These are phyloP conservation scores for Chalciporus pseudorubinellus DNA, from an alignment of 768 basidiomycete genomes.

Conservation along the genomic window DNA sequence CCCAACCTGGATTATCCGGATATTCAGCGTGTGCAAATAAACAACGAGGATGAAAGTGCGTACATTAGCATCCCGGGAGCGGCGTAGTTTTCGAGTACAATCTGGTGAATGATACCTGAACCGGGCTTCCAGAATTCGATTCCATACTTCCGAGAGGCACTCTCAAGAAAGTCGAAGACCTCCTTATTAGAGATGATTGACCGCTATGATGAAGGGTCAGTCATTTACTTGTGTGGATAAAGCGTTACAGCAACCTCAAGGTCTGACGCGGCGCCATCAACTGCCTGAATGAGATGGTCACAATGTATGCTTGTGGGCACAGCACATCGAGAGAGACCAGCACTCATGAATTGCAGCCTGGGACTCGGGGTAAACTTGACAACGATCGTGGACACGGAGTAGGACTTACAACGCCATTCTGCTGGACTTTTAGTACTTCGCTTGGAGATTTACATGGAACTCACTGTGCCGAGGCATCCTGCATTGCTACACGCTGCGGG, in stretches of 20 bases:
- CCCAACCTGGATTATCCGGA: constrained; percentile 57
- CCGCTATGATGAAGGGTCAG: constrained; percentile 42
- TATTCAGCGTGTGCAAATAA: constrained; percentile 3
- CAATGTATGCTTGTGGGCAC: constrained; percentile 95
- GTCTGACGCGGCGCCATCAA: constrained; percentile 83
- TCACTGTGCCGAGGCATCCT: constrained; percentile 89
- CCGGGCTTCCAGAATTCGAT: constrained; percentile 99
- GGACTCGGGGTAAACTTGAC: constrained; percentile 9
- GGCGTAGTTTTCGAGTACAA: constrained; percentile 96
- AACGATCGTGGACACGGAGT: not conserved
- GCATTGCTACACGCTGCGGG: constrained; percentile 97
- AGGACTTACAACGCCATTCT: constrained; percentile 79
- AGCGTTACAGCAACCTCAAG: constrained; percentile 54
- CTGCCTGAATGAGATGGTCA: constrained; percentile 95
- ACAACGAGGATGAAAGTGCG: constrained; percentile 21
- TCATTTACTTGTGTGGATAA: not conserved
- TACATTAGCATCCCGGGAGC: constrained; percentile 93
- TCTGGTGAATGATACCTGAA: constrained; percentile 90
- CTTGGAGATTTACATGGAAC: constrained; percentile 28
- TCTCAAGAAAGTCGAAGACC: constrained; percentile 96
- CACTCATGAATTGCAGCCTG: constrained; percentile 97
- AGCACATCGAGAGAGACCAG: constrained; percentile 77
- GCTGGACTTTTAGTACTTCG: constrained; percentile 9
- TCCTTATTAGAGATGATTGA: constrained; percentile 90
- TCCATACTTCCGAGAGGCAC: constrained; percentile 85